Conservation (phyloP, 352 stramenopile species). For the Chrysophaeum taylorii region DNA sequence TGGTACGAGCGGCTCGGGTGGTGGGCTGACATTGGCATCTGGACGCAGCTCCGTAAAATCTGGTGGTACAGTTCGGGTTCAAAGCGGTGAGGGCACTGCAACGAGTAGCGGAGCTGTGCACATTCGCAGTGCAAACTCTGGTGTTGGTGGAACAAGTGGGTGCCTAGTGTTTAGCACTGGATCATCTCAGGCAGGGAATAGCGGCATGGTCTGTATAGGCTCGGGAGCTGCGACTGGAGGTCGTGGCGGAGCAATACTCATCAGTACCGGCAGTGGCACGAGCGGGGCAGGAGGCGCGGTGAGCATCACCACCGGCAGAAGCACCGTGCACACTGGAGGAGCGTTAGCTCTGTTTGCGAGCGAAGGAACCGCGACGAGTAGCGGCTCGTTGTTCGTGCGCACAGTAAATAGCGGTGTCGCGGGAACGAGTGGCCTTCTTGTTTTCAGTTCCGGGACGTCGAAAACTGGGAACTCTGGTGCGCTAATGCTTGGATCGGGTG, state of each 20-base stretch:
- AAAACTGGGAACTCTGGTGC: not conserved
- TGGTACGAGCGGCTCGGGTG: not conserved
- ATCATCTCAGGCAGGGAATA: not conserved
- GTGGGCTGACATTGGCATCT: not conserved
- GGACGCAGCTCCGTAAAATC: not conserved
- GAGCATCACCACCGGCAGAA: not conserved
- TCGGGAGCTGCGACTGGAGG: not conserved
- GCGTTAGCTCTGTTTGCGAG: too few relatives aligned
- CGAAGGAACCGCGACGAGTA: slow-evolving; percentile 13
- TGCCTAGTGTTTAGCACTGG: slow-evolving; percentile 26
- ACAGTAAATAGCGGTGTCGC: not conserved
- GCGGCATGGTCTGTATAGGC: not conserved
- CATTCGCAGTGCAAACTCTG: slow-evolving; percentile 25
- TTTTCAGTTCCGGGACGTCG: not conserved
- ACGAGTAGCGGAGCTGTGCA: not conserved
- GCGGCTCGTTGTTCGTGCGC: slow-evolving; percentile 12
- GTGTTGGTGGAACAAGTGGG: slow-evolving; percentile 26
- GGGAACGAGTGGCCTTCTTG: slow-evolving; percentile 17
- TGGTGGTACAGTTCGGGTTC: not conserved
- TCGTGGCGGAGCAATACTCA: not conserved
- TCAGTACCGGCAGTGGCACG: not conserved
- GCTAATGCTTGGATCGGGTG: not conserved
- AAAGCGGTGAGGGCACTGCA: not conserved
- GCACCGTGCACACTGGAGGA: slow-evolving; percentile 1
- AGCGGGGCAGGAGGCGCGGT: not conserved